phyloP scores from a whole-genome alignment of 108 stramenopile species.

The Ochromonas danica region DNA sequence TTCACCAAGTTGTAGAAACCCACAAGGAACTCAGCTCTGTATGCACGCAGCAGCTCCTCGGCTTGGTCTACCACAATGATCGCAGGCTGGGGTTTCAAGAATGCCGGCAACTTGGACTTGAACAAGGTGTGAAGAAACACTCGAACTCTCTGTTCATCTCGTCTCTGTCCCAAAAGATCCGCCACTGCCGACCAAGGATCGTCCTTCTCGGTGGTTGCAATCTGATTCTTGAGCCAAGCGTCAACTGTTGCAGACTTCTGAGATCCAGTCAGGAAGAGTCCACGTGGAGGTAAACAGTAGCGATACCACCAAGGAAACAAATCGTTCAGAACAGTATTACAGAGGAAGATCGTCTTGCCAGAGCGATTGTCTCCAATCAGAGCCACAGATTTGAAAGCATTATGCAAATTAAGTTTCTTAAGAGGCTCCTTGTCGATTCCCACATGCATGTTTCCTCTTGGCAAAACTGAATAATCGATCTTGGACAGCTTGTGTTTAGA shows the following conservation, averaged over 20 bases:
- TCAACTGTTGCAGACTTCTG: background rate
- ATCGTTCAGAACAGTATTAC: background rate
- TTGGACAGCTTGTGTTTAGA: background rate
- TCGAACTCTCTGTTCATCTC: background rate
- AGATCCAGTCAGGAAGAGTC: background rate
- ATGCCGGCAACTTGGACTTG: background rate
- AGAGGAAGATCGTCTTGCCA: background rate
- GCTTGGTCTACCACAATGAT: slow-evolving; percentile 8
- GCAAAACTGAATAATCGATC: background rate
- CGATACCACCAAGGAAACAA: slow-evolving; percentile 7
- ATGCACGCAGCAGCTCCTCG: background rate
- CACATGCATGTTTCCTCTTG: background rate
- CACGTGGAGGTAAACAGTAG: background rate
- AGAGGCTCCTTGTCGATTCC: background rate
- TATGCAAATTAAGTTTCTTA: background rate
- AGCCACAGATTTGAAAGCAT: background rate
- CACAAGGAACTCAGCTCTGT: background rate
- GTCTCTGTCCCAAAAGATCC: background rate
- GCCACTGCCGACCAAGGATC: background rate
- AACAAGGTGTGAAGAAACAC: background rate
- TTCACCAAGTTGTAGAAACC: background rate
- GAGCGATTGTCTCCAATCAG: background rate
- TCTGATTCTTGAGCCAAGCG: slow-evolving; percentile 10
- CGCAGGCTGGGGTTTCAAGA: background rate
- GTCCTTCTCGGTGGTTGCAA: background rate